phyloP scores from a whole-genome alignment of 805 yeast species.

The Ogataea allantospora region DNA sequence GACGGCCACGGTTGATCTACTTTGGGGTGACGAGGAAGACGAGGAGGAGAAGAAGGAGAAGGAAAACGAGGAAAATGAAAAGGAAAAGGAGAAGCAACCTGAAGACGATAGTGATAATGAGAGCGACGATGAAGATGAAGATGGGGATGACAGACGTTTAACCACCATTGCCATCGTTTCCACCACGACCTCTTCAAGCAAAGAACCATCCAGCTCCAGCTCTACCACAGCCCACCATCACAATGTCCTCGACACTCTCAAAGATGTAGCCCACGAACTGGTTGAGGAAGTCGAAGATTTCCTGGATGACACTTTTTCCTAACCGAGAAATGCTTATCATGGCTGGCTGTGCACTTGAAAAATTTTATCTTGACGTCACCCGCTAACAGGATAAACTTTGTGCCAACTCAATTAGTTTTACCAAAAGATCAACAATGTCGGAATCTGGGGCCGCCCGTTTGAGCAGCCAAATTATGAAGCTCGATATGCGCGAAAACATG shows the following conservation, averaged over 20 bases:
- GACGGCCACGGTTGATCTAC: constrained; percentile 51
- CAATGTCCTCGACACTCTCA: constrained; percentile 20
- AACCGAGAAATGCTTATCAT: not conserved
- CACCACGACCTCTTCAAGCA: too few relatives aligned
- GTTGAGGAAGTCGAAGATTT: constrained; percentile 29
- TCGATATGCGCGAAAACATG: constrained; percentile 1
- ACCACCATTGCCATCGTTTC: too few relatives aligned
- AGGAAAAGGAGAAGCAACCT: constrained; percentile 16
- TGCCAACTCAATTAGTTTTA: not conserved
- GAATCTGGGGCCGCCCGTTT: constrained; percentile 1
- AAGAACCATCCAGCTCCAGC: too few relatives aligned
- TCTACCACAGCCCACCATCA: constrained; percentile 15
- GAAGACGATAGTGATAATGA: constrained; percentile 21
- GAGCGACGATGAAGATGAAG: constrained; percentile 20
- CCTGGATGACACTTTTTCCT: constrained; percentile 9
- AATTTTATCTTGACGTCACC: constrained; percentile 6
- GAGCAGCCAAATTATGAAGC: constrained; percentile 2
- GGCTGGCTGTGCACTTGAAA: constrained; percentile 7
- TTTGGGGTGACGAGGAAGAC: constrained; percentile 29
- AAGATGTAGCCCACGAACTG: constrained; percentile 26
- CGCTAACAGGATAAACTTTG: constrained; percentile 3
- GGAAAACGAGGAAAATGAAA: constrained; percentile 18
- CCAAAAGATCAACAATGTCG: constrained; percentile 1
- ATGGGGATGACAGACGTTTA: constrained; percentile 12
- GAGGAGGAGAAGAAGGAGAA: constrained; percentile 16